These are phyloP conservation scores for Wallacemonas sp. DNA, from an alignment of 208 protist species.

Conservation along the genomic window DNA sequence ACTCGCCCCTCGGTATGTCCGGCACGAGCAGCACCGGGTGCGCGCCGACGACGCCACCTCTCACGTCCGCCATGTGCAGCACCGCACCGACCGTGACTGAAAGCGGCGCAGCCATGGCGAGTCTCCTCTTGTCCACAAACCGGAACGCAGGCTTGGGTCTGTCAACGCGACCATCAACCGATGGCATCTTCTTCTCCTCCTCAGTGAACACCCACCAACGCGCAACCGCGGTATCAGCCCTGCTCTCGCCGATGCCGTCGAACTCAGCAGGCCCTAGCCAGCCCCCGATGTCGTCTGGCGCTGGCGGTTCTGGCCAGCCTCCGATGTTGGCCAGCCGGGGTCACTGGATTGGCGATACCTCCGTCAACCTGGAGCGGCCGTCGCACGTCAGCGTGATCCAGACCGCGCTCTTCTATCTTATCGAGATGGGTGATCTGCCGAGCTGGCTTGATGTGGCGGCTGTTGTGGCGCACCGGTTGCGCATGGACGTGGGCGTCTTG, in stretches of 20 bases:
- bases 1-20: neutral
- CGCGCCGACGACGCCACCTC: neutral
- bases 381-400: slow-evolving; percentile 22
- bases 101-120: neutral
- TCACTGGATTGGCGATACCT: slow-evolving; percentile 10
- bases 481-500: slow-evolving; percentile 14
- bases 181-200: slow-evolving; percentile 13
- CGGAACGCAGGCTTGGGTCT: neutral
- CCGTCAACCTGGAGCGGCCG: slow-evolving; percentile 21
- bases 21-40: neutral
- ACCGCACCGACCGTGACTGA: neutral
- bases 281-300: neutral
- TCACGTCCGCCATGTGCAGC: neutral
- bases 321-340: neutral
- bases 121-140: too few species aligned
- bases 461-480: slow-evolving; percentile 20
- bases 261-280: neutral
- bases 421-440: slow-evolving; percentile 21
- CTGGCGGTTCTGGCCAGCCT: neutral
- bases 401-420: slow-evolving; percentile 31
- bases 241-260: neutral
- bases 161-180: neutral
- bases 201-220: neutral
- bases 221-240: neutral
- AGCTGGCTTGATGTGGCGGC: slow-evolving; percentile 32